Percentiles rank a stretch among this genome's conserved stretches.
These are phyloP conservation scores for Neospora caninum DNA, from an alignment of 169 alveolate genomes.

Conservation along the genomic window DNA sequence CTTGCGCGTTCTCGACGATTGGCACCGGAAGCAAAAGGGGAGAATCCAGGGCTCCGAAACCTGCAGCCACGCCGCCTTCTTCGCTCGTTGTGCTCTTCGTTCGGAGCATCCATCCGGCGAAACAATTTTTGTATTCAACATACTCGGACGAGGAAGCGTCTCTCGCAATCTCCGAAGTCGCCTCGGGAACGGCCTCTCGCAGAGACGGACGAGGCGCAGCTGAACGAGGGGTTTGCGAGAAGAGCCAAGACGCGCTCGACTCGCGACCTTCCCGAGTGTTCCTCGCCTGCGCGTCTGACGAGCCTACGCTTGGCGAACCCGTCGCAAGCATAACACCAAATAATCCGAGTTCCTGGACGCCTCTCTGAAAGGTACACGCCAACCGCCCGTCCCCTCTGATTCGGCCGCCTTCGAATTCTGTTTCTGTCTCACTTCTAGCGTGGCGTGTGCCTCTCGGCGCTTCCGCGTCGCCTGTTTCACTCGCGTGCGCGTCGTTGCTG, in stretches of 20 bases:
- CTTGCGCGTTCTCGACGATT: neutral
- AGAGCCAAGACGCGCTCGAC: no score
- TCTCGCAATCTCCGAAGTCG: no score
- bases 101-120: constrained; percentile 79
- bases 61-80: constrained; percentile 86
- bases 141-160: neutral
- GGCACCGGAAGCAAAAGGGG: constrained; percentile 68
- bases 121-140: constrained; percentile 70
- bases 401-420: neutral
- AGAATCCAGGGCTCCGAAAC: constrained; percentile 80
- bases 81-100: constrained; percentile 74
- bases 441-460: neutral
- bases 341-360: constrained; percentile 1
- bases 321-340: constrained; percentile 1
- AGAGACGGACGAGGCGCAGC: no score
- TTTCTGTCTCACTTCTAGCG: neutral
- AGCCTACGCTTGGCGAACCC: neutral
- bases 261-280: no score
- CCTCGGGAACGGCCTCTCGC: no score
- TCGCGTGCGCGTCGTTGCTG: no score
- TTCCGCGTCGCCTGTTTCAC: constrained; percentile 42
- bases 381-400: neutral
- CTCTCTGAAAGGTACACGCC: neutral
- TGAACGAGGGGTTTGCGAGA: no score
- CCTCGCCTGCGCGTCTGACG: no score